These are phyloP conservation scores for Shiraia sp. DNA, from an alignment of 2,329 filamentous ascomycete species.

Conservation along the genomic window DNA sequence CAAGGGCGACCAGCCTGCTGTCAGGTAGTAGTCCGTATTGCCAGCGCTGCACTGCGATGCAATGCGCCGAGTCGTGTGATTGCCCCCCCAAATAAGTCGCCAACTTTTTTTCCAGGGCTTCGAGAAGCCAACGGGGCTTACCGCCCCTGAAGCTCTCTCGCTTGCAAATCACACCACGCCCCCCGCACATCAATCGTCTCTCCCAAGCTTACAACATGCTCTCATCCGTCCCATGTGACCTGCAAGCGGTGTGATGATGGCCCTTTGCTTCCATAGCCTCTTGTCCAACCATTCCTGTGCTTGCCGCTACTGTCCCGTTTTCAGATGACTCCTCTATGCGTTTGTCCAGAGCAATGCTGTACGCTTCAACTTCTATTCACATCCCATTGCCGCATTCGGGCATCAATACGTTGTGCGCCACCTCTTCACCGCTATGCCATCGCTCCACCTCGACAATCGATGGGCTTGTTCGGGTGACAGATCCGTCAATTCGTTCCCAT, in stretches of 20 bases:
- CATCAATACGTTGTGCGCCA: slow-evolving; percentile 1
- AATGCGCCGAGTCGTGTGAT: slow-evolving; percentile 34
- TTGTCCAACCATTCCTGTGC: slow-evolving; percentile 21
- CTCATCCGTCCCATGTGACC: slow-evolving; percentile 32
- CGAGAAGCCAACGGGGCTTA: slow-evolving; percentile 31
- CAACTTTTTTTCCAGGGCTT: slow-evolving; percentile 22
- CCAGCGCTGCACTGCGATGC: slow-evolving; percentile 12
- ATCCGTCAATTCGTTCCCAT: too few species aligned
- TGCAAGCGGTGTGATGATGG: slow-evolving; percentile 39
- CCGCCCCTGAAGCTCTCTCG: slow-evolving; percentile 22
- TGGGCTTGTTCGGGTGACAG: too few species aligned
- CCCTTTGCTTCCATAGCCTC: slow-evolving; percentile 4
- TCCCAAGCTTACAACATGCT: slow-evolving; percentile 10
- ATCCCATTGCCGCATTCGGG: background rate
- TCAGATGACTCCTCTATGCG: slow-evolving; percentile 3
- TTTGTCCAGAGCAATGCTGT: slow-evolving; percentile 2
- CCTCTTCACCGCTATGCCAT: background rate
- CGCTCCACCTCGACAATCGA: too few species aligned
- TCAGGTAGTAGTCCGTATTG: slow-evolving; percentile 6
- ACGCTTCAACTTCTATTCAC: background rate
- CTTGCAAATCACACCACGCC: slow-evolving; percentile 31
- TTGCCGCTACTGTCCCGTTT: background rate
- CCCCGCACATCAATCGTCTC: slow-evolving; percentile 23
- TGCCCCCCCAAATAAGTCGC: too few species aligned
- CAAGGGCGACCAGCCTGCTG: slow-evolving; percentile 11